phyloP scores from a whole-genome alignment of 2,329 filamentous ascomycete genomes.

The Colletotrichum lupini region DNA sequence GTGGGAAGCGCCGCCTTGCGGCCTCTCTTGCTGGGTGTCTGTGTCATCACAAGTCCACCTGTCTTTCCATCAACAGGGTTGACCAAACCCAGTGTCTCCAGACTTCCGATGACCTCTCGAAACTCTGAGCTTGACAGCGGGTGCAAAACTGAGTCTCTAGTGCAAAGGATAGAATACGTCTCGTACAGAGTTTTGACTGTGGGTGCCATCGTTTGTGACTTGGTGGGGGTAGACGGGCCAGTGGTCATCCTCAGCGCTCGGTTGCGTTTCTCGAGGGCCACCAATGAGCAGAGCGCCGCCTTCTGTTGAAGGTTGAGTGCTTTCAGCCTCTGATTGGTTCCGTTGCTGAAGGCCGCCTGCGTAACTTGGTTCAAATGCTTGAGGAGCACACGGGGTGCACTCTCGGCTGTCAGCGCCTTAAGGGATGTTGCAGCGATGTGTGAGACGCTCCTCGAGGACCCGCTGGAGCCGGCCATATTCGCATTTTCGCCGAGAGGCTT shows the following conservation, averaged over 20 bases:
- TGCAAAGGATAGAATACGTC: conserved; percentile 85
- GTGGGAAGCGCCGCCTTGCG: conserved; percentile 65
- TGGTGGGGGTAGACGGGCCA: conserved; percentile 67
- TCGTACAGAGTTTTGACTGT: conserved; percentile 87
- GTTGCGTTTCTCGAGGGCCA: conserved; percentile 85
- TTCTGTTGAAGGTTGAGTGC: conserved; percentile 96
- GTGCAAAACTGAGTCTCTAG: conserved; percentile 86
- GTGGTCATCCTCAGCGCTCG: conserved; percentile 59
- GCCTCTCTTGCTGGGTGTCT: conserved; percentile 78
- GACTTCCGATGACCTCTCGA: conserved; percentile 87
- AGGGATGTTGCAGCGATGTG: conserved; percentile 65
- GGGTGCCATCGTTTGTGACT: conserved; percentile 71
- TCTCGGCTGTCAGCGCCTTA: conserved; percentile 75
- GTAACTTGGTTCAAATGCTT: conserved; percentile 93
- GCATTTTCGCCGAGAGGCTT: conserved; percentile 83
- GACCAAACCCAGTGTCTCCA: conserved; percentile 89
- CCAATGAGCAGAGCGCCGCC: conserved; percentile 88
- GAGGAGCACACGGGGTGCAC: conserved; percentile 88
- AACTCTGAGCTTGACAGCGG: conserved; percentile 93
- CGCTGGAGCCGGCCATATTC: conserved; percentile 69
- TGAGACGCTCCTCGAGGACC: conserved; percentile 54
- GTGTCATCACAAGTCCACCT: conserved; percentile 71
- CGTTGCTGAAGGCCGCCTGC: conserved; percentile 88
- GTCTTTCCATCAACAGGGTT: conserved; percentile 76
- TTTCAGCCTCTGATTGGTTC: conserved; percentile 84